Base-by-base conservation (phyloP, 2,329 filamentous ascomycete species). In the Dactylellina leptospora region DNA sequence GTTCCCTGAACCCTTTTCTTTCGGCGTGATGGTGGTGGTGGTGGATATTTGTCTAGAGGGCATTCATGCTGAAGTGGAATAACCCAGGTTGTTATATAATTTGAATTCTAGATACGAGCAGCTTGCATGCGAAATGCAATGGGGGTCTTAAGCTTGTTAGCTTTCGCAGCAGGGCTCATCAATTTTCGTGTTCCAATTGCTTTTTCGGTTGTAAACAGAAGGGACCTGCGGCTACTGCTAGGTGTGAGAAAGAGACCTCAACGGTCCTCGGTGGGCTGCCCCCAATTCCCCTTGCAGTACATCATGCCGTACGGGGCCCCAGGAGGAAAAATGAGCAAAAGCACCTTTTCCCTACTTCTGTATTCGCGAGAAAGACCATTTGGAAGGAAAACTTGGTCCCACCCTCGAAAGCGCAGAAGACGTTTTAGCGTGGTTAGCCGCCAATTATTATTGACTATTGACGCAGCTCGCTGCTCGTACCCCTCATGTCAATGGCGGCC, bases 81-180 rank as follows among this genome's bases (percentile, higher is more conserved):
- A 30, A 20, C 54, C 68, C 53, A 55, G 59, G 58, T 63, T 72
- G 68, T 72, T 72, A 72, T 72, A 72, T 72, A 72, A 59, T 56
- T 23, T 25, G 18, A 40, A 55, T 42, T 45, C 58, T 51, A 44
- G 53, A 64, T 51, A 63, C 58, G 53, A n/a, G n/a, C 40, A 38
- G 36, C 42, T 53, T 62, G 28, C 11, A 18, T 10, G 27, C 40
- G 36, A 54, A 42, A 55, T 66, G 50, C 59, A 63, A 48, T 64
- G 44, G 47, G 59, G 23, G 28, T 42, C 44, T n/a, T 28, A 47
- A 59, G 45, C 45, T 59, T 50, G 48, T 47, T 63, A 71, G 58
- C 66, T 47, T 28, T 56, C 33, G 44, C 36, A 51, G 40, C 59
- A 72, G 68, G 66, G 68, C 68, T 72, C 59, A 64, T 56, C 50